These are phyloP conservation scores for Teunomyces panamensis DNA, from an alignment of 805 yeast genomes.

Conservation along the genomic window DNA sequence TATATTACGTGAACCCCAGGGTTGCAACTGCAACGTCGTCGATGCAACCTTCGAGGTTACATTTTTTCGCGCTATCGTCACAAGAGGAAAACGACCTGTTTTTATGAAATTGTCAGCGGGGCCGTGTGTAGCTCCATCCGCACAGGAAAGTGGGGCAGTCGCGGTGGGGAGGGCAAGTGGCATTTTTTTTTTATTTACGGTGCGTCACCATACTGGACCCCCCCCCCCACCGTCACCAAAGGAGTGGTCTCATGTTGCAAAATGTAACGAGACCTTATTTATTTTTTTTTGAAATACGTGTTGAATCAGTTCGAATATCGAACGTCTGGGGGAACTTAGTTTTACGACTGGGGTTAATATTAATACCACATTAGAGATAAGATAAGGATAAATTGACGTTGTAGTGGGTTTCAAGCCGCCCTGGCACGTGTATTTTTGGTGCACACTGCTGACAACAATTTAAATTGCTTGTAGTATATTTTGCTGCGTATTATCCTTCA, in stretches of 20 bases:
- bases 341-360: too few relatives aligned
- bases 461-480: too few relatives aligned
- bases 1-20: neutral
- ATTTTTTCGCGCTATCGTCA: neutral
- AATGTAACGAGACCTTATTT: neutral
- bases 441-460: too few relatives aligned
- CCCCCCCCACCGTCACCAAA: neutral
- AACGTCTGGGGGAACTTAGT: too few relatives aligned
- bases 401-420: too few relatives aligned
- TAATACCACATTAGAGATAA: too few relatives aligned
- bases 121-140: too few relatives aligned
- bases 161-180: neutral
- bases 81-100: neutral
- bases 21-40: neutral
- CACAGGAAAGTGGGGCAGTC: neutral
- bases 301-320: too few relatives aligned
- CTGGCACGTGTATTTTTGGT: too few relatives aligned
- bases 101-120: too few relatives aligned
- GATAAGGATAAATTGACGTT: too few relatives aligned
- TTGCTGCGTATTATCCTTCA: too few relatives aligned
- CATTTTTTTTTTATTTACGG: neutral
- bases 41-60: neutral
- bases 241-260: neutral
- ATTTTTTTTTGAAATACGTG: neutral
- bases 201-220: neutral